Evolutionary conservation across 371 early-diverging fungal genomes (phyloP), one percentile per base, ranked within the genome.

Genomic region (Mortierella sp.): DNA sequence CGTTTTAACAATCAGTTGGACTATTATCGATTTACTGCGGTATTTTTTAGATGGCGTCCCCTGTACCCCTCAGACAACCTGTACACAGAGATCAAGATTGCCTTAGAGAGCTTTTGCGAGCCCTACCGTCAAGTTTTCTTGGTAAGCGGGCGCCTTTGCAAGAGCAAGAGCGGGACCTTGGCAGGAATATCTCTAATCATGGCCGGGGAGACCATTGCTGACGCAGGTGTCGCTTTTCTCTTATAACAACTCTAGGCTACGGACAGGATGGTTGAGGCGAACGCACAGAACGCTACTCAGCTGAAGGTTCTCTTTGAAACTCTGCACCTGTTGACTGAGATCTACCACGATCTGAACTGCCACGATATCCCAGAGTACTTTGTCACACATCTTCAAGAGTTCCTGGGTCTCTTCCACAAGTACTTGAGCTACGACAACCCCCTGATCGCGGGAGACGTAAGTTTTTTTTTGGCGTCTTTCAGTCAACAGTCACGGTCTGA

Each of bases 341-440:
- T 99, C 67, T 99, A 92, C 87, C 97, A 96, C 80, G 94, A 94
- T 83, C 88, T 98, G 72, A 98, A 97, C 86, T 97, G 93, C 86
- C 98, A 98, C 86, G 99, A 99, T 89, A 88, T 98, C 57, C 98
- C 98, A 19, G 97, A 96, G 77, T 98, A 96, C 88, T 98, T 98
- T 80, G 99, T 98, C 81, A 98, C 98, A 82, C 91, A 98, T 85
- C 92, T 96, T 89, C 87, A 82, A 10, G 88, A 90, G 69, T 97
- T 97, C 75, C 93, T 97, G 95, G 82, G 82, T 9, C 87, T 96
- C 31, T 93, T 98, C 80, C 92, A 93, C 87, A 96, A 96, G 81
- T 98, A 98, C 76, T 86, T 98, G 74, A 82, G 85, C 13, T 98
- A 97, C 89, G 83, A 82, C 11, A 98, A 97, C 83, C 92, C 96